Percentiles rank a stretch among this genome's conserved stretches.
These are phyloP conservation scores for Candida nonsorbophila DNA, from an alignment of 805 yeast genomes.

Conservation along the genomic window DNA sequence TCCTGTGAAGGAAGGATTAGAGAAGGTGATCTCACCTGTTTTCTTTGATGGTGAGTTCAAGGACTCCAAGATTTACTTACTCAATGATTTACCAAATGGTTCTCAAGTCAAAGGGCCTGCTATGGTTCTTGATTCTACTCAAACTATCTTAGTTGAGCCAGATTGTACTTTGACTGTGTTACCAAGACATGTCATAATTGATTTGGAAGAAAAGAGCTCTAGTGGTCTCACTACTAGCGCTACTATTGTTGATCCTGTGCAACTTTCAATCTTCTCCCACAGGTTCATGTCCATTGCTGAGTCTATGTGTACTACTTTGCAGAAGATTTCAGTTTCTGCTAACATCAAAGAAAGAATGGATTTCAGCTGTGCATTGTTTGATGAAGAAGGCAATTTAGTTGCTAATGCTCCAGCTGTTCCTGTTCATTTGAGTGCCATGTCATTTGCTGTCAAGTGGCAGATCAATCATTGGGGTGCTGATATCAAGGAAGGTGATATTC, in stretches of 20 bases:
- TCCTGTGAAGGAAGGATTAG: constrained; percentile 4
- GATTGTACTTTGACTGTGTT: constrained; percentile 50
- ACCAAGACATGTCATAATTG: constrained; percentile 57
- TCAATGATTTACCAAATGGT: constrained; percentile 53
- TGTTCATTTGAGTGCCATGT: constrained; percentile 83
- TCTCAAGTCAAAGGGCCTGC: constrained; percentile 63
- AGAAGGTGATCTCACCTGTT: constrained; percentile 18
- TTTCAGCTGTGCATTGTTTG: constrained; percentile 81
- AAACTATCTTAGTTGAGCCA: constrained; percentile 72
- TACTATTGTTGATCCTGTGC: constrained; percentile 53
- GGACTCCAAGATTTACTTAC: constrained; percentile 43
- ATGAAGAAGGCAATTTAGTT: constrained; percentile 68
- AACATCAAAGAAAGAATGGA: constrained; percentile 82
- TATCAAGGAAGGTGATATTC: constrained; percentile 66
- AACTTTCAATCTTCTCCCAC: constrained; percentile 73
- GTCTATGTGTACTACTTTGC: constrained; percentile 78
- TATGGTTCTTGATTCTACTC: constrained; percentile 73
- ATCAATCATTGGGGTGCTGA: constrained; percentile 59
- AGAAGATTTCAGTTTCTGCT: constrained; percentile 75
- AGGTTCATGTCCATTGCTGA: constrained; percentile 89
- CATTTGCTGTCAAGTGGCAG: constrained; percentile 69
- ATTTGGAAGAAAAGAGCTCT: constrained; percentile 13
- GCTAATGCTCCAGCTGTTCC: constrained; percentile 91
- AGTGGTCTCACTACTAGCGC: constrained; percentile 5
- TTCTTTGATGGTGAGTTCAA: constrained; percentile 51